Conservation (phyloP, 352 stramenopile genomes). For the Phytophthora ramorum region DNA sequence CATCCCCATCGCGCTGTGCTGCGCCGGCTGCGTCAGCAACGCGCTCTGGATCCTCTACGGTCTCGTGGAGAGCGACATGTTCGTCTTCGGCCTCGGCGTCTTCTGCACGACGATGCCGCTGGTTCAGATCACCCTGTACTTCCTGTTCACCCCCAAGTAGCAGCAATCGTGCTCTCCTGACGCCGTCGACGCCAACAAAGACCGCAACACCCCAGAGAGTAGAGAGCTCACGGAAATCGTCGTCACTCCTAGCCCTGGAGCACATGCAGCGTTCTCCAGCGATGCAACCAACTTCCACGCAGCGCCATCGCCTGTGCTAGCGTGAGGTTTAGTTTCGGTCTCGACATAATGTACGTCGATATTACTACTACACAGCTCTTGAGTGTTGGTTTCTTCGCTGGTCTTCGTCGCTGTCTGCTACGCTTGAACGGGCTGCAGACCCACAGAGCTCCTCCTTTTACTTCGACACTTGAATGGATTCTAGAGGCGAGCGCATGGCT, state of each 20-base stretch:
- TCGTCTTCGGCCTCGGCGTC: constrained; percentile 44
- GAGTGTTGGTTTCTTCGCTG: too few relatives aligned
- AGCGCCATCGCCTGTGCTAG: background rate
- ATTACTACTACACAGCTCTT: background rate
- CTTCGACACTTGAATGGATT: constrained; percentile 27
- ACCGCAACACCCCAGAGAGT: background rate
- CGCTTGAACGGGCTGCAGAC: background rate
- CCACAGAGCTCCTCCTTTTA: background rate
- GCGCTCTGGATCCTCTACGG: constrained; percentile 46
- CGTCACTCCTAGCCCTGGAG: constrained; percentile 5
- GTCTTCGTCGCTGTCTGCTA: background rate
- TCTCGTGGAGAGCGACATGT: constrained; percentile 40
- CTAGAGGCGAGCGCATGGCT: constrained; percentile 37
- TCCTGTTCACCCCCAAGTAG: constrained; percentile 37
- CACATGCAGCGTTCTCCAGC: background rate
- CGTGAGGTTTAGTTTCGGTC: background rate
- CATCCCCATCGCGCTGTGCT: constrained; percentile 44
- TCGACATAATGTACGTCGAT: background rate
- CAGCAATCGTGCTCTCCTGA: constrained; percentile 4
- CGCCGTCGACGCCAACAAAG: background rate
- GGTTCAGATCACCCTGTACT: constrained; percentile 49
- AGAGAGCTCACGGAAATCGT: constrained; percentile 6
- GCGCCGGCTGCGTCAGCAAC: constrained; percentile 38
- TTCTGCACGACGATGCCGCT: constrained; percentile 41
- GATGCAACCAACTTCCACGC: constrained; percentile 8